Evolutionary conservation across 768 basidiomycete species (phyloP).

Genomic region (Amanita muscaria): DNA sequence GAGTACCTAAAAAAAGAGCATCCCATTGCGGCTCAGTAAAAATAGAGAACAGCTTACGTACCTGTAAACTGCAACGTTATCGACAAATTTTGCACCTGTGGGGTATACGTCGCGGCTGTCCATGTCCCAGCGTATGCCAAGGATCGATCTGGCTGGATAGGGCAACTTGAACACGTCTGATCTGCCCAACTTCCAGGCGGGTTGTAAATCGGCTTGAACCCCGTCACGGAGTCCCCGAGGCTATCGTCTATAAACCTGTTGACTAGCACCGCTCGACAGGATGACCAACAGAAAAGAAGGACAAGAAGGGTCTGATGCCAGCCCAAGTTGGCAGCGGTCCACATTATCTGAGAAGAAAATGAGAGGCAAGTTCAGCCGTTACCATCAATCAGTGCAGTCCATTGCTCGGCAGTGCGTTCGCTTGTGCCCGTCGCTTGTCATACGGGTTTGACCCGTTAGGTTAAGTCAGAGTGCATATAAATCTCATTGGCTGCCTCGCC

Average conservation of each 20-base stretch:
- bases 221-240: slow-evolving; percentile 23
- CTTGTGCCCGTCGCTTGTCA: no score
- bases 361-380: no score
- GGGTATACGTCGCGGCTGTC: slow-evolving; percentile 25
- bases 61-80: slow-evolving; percentile 11
- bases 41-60: background rate
- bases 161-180: slow-evolving; percentile 16
- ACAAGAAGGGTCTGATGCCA: no score
- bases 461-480: no score
- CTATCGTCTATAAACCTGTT: slow-evolving; percentile 31
- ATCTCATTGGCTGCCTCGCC: background rate
- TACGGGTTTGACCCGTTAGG: no score
- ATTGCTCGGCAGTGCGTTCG: no score
- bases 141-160: slow-evolving; percentile 15
- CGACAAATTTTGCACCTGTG: slow-evolving; percentile 14
- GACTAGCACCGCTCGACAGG: slow-evolving; percentile 13
- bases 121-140: slow-evolving; percentile 22
- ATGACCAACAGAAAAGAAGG: background rate
- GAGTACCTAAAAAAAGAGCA: slow-evolving; percentile 6
- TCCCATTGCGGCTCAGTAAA: background rate
- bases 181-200: slow-evolving; percentile 21
- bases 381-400: no score
- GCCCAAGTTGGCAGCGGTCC: background rate
- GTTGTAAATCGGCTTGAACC: slow-evolving; percentile 16
- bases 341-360: background rate